Evolutionary conservation across 139 green algal species (phyloP).

Genomic region (Micromonas pusilla): DNA sequence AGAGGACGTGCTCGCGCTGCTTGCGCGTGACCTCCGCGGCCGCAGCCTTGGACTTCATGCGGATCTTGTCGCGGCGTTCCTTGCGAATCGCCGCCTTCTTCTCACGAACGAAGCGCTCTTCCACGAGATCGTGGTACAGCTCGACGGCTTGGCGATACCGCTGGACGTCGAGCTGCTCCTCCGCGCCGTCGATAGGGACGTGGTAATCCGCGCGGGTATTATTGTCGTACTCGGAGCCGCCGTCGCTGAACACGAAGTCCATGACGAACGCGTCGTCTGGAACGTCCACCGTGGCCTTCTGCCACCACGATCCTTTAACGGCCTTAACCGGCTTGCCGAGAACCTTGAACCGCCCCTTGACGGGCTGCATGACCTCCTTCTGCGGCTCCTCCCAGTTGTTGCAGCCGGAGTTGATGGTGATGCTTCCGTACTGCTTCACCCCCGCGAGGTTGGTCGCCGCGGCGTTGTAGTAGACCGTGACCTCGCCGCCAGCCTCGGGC

Average conservation of each 20-base stretch:
- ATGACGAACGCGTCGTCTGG: conserved; percentile 72
- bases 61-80: background rate
- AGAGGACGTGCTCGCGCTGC: conserved; percentile 42
- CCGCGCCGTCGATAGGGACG: background rate
- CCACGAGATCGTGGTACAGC: background rate
- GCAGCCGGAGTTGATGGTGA: conserved; percentile 64
- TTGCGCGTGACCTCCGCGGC: background rate
- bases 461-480: conserved; percentile 89
- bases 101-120: background rate
- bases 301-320: background rate
- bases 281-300: conserved; percentile 37
- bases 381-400: conserved; percentile 61
- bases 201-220: conserved; percentile 44
- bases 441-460: conserved; percentile 71
- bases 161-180: background rate
- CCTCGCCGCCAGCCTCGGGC: conserved; percentile 26
- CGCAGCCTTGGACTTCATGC: background rate
- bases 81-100: background rate
- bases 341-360: background rate
- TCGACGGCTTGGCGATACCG: background rate
- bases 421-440: conserved; percentile 45
- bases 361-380: conserved; percentile 1
- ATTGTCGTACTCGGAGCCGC: conserved; percentile 68
- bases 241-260: conserved; percentile 66
- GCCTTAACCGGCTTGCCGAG: background rate